Base-by-base conservation (phyloP, 139 green algal genomes). In the Coelastrella sp. region DNA sequence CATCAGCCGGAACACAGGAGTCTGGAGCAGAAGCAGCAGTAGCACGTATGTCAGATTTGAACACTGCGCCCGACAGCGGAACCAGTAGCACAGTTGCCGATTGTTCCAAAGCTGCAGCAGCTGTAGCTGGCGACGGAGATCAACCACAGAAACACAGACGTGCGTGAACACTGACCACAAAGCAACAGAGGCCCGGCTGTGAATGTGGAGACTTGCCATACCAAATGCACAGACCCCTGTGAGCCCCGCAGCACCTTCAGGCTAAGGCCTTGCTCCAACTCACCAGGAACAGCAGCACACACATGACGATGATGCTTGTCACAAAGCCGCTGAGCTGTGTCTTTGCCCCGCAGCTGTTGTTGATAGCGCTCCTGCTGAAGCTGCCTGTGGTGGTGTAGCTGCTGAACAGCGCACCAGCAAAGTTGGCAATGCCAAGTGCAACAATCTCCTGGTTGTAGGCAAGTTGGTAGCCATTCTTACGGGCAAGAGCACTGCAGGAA, bases 381-480 rank as follows among this genome's bases (percentile, higher is more conserved):
- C 92, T 96, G 61, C 96, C 96, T 3, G 95, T 97, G 89, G 92
- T 96, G 73, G 96, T 97, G 94, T 98, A 98, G 84, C 92, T 93
- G 86, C 91, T 95, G 94, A 98, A 98, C 60, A 93, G 73, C 23
- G 96, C 90, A 78, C 96, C 96, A 59, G 93, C 86, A 11, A 97
- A 65, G 94, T 98, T 98, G 87, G 96, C 94, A 10, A 98, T 54
- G 75, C 96, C 96, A 47, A 98, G 83, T 4, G 91, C 96, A 8
- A 95, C 87, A 77, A 98, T 93, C 96, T 98, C 96, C 91, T 98
- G 96, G 16, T 95, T 97, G 59, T 93, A 85, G 75, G 91, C 90
- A 68, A 96, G 88, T 5, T 91, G 19, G 86, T 98, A 98, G 22
- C 92, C 76, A 89, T 98, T 95, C 89, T 95, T 95, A 19, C 87